Conservation (phyloP, 108 stramenopile genomes). For the Cyclotella atomus region DNA sequence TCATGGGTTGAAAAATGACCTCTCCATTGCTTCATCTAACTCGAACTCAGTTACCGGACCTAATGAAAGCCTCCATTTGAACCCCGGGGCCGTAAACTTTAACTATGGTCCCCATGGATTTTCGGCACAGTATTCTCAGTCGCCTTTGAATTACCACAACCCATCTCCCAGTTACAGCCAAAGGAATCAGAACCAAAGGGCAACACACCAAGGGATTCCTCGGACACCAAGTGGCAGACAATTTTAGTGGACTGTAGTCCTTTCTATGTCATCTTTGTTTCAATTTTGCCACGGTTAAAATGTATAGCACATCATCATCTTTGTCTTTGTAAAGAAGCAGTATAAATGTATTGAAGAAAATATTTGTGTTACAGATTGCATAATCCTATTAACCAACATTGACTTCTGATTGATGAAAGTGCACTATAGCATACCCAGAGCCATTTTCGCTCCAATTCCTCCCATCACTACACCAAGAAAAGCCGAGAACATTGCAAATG, state of each 20-base stretch:
- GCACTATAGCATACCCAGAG: constrained; percentile 45
- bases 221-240: constrained; percentile 16
- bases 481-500: constrained; percentile 55
- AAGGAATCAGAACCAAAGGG: constrained; percentile 22
- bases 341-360: constrained; percentile 1
- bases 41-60: constrained; percentile 7
- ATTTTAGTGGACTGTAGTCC: neutral
- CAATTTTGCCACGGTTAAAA: neutral
- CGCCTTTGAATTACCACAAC: neutral
- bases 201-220: neutral
- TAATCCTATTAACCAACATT: neutral
- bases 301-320: neutral
- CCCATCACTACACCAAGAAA: constrained; percentile 60
- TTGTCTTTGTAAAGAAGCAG: neutral
- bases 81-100: no score
- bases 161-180: neutral
- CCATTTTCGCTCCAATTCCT: constrained; percentile 58
- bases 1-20: neutral
- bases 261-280: neutral
- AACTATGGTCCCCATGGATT: neutral
- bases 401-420: neutral
- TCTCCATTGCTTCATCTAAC: neutral
- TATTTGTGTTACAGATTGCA: no score
- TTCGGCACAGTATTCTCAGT: no score
- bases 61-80: neutral